Evolutionary conservation across 2,329 filamentous ascomycete species (phyloP), one percentile per base, ranked within the genome.

Genomic region (Biscogniauxia mediterranea): DNA sequence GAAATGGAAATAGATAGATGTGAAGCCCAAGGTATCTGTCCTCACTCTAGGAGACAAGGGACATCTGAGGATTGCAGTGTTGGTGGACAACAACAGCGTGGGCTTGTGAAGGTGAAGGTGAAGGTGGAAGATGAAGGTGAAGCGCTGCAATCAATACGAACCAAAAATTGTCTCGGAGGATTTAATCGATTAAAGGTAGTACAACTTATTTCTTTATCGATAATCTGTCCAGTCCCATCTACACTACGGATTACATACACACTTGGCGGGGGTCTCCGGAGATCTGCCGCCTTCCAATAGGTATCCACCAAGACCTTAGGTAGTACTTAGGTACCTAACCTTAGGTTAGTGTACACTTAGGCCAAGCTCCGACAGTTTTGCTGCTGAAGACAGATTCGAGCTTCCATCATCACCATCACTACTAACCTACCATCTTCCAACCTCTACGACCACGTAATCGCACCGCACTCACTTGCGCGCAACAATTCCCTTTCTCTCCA

Each of bases 131-230:
- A 28, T 9, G 11, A 32, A 32, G 11, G 28, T 5, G 28, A 32
- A 32, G 28, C 7, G 7, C 11, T 62, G 66, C 68, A 60, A 67
- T 66, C 23, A 23, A 3, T 63, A 62, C 56, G 53, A 11, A 46
- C 64, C 60, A 65, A 66, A 66, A 65, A 66, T 67, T 67, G 57
- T 63, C 58, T 57, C 38, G 61, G 56, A 52, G 58, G 52, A 62
- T 63, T 65, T 58, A 46, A 46, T 46, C 38, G 38, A 46, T 46
- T 46, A n/a, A 17, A 46, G 38, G 38, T n/a, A n/a, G n/a, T n/a
- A n/a, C n/a, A n/a, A n/a, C n/a, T 46, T 32, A 32, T 5, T n/a
- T 46, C 38, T 46, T 46, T 46, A 46, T 46, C 38, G 38, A 46
- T 46, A 46, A 46, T 5, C 2, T n/a, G 38, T 15, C 32, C 7